Percentiles rank a stretch among this genome's conserved stretches.
Evolutionary conservation across 140 eudicot species (phyloP).

Genomic region (Cichorium intybus): DNA sequence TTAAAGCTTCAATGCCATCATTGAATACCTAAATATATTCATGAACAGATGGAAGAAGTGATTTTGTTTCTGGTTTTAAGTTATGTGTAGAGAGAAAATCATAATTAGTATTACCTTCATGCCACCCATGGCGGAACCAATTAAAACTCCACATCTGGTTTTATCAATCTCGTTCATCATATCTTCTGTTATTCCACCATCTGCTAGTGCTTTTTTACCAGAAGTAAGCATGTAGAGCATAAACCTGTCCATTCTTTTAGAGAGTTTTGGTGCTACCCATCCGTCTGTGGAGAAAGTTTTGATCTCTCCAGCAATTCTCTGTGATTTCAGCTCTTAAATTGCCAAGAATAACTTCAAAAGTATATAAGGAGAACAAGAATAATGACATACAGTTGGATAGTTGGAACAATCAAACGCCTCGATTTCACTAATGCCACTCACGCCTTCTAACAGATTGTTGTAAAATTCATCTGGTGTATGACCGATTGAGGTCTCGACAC

Average conservation of each 20-base stretch:
- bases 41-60: not conserved
- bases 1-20: slow-evolving; percentile 83
- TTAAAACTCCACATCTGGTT: slow-evolving; percentile 78
- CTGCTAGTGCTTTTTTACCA: slow-evolving; percentile 90
- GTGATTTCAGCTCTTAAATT: slow-evolving; percentile 16
- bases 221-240: slow-evolving; percentile 98
- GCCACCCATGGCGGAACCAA: slow-evolving; percentile 98
- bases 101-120: slow-evolving; percentile 80
- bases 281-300: slow-evolving; percentile 84
- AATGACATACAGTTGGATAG: slow-evolving; percentile 65
- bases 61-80: too few species aligned
- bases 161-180: slow-evolving; percentile 62
- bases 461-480: slow-evolving; percentile 68
- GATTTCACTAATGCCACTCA: slow-evolving; percentile 82
- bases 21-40: slow-evolving; percentile 51
- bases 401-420: slow-evolving; percentile 83
- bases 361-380: not conserved
- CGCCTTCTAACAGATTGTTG: slow-evolving; percentile 83
- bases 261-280: slow-evolving; percentile 90
- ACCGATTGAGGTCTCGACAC: slow-evolving; percentile 90
- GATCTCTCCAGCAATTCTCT: slow-evolving; percentile 97
- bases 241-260: slow-evolving; percentile 94
- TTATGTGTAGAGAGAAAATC: too few species aligned
- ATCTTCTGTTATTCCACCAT: slow-evolving; percentile 70
- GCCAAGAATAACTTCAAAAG: not conserved